These are phyloP conservation scores for Tetrapyrgos nigripes DNA, from an alignment of 1,284 basidiomycete genomes.

Conservation along the genomic window DNA sequence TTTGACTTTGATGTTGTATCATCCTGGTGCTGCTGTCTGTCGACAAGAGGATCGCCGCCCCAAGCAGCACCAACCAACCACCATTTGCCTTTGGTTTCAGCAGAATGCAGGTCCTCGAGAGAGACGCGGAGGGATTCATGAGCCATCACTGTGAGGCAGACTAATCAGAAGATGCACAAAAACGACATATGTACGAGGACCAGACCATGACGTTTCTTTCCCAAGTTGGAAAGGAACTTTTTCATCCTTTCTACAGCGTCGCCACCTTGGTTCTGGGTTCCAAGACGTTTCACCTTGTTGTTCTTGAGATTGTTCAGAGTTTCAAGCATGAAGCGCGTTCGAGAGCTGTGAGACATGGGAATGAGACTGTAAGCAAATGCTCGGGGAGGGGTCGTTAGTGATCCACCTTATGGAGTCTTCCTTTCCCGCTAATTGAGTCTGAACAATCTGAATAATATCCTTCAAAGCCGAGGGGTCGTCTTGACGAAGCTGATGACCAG, in stretches of 20 bases:
- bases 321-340: constrained; percentile 93
- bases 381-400: neutral
- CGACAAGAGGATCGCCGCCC: constrained; percentile 89
- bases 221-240: constrained; percentile 79
- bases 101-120: constrained; percentile 84
- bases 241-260: constrained; percentile 86
- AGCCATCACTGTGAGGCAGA: constrained; percentile 61
- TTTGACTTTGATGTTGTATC: constrained; percentile 17
- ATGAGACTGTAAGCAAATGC: neutral
- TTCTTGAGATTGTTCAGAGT: constrained; percentile 90
- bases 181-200: neutral
- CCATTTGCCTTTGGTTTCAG: constrained; percentile 94
- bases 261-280: constrained; percentile 65
- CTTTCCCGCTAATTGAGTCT: constrained; percentile 69
- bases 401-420: constrained; percentile 66
- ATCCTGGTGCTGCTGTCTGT: constrained; percentile 53
- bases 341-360: constrained; percentile 58
- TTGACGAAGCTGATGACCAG: constrained; percentile 86
- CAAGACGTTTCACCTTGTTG: constrained; percentile 79
- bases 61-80: constrained; percentile 98
- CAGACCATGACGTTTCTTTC: constrained; percentile 79
- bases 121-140: constrained; percentile 87
- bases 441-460: constrained; percentile 86
- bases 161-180: neutral
- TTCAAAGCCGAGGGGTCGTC: constrained; percentile 87